Percentiles rank a stretch among this genome's conserved stretches.
These are phyloP conservation scores for Rhodotorula sp. DNA, from an alignment of 1,284 basidiomycete genomes.

Conservation along the genomic window DNA sequence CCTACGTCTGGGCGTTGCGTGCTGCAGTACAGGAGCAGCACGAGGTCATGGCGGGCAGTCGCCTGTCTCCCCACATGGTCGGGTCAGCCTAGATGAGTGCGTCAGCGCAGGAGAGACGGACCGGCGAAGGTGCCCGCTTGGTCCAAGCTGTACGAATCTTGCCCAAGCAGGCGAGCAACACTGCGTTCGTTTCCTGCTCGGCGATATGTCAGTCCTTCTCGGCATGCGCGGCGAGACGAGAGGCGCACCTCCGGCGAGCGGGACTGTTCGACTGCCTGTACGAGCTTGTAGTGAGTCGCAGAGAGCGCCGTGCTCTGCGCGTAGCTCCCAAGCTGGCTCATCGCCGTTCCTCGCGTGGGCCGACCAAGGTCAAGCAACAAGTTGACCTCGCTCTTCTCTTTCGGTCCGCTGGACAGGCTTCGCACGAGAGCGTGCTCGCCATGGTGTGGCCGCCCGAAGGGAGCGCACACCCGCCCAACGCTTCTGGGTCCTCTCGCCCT, in stretches of 20 bases:
- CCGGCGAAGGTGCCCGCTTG: background rate
- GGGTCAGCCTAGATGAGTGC: background rate
- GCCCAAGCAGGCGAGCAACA: background rate
- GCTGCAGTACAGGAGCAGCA: conserved; percentile 27
- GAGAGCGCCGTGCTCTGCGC: conserved; percentile 11
- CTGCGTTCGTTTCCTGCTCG: background rate
- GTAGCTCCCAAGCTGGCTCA: conserved; percentile 2
- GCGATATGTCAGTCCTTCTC: background rate
- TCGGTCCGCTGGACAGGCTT: no score
- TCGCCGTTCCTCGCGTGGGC: background rate
- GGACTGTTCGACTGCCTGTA: conserved; percentile 7
- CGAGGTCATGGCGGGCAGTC: conserved; percentile 19
- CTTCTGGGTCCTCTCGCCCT: no score
- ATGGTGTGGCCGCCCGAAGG: no score
- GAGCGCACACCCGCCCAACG: no score
- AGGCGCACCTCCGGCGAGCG: background rate
- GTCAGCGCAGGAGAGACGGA: background rate
- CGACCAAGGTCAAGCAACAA: background rate
- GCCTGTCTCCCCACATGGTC: conserved; percentile 3
- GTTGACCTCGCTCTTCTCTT: background rate
- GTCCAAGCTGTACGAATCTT: background rate
- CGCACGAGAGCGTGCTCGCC: no score
- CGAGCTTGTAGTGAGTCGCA: conserved; percentile 28
- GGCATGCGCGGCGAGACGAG: background rate
- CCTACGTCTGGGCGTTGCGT: background rate